Conservation (phyloP, 208 protist genomes). For the Phytomonas francai region DNA sequence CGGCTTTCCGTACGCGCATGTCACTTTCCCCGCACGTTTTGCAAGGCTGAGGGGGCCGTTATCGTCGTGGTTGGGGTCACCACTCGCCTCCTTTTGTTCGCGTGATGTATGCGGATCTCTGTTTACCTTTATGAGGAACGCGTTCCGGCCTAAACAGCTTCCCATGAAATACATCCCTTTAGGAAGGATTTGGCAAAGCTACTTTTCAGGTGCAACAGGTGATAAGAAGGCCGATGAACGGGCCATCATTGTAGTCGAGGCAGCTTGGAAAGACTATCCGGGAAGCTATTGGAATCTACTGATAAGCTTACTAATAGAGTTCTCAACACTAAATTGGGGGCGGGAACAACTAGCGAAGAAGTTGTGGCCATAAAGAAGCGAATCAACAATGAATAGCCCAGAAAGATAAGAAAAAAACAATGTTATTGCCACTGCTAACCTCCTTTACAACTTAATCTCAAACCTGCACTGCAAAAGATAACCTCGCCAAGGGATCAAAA, state of each 20-base stretch:
- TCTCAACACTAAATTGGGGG: slow-evolving; percentile 10
- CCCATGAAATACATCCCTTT: neutral
- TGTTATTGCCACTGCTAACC: neutral
- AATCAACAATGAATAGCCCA: slow-evolving; percentile 13
- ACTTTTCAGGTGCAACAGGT: neutral
- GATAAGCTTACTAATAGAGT: neutral
- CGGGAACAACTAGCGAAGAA: slow-evolving; percentile 19
- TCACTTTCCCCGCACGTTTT: too few relatives aligned
- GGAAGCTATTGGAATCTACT: neutral
- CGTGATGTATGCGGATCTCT: neutral
- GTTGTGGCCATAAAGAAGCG: slow-evolving; percentile 9
- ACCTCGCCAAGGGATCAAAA: neutral
- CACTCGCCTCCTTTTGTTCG: too few relatives aligned
- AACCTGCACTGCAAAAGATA: slow-evolving; percentile 3
- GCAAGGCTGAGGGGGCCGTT: too few relatives aligned
- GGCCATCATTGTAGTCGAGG: neutral
- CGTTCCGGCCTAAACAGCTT: neutral
- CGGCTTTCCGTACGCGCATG: too few relatives aligned
- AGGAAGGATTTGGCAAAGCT: neutral
- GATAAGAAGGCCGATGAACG: neutral
- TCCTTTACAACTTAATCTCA: neutral
- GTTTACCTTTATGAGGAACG: neutral
- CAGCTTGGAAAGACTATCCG: neutral
- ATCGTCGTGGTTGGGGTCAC: too few relatives aligned
- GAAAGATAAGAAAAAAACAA: slow-evolving; percentile 10